Conservation (phyloP, 2,329 filamentous ascomycete species). For the Apiospora pterosperma region DNA sequence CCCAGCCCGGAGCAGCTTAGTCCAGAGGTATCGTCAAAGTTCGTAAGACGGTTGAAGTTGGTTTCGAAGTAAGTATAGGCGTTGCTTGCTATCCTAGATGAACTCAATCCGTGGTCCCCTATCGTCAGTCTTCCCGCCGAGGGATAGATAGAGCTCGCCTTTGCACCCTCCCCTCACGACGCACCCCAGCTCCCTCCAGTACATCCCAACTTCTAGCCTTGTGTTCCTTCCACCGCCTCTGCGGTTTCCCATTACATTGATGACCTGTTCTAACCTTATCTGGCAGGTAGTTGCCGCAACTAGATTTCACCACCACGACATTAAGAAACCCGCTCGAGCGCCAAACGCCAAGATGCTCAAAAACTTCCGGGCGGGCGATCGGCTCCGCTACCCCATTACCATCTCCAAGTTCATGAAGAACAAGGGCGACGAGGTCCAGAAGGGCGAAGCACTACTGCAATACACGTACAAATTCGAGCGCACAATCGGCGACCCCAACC, state of each 20-base stretch:
- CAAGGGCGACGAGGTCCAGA: conserved; percentile 70
- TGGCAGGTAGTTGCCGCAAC: background rate
- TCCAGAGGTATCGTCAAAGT: background rate
- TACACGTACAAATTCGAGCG: conserved; percentile 84
- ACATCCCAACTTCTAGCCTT: no score
- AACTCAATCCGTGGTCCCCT: background rate
- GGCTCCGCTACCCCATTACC: conserved; percentile 89
- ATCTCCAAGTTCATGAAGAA: conserved; percentile 80
- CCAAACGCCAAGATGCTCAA: conserved; percentile 25
- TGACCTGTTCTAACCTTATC: background rate
- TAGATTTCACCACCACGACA: background rate
- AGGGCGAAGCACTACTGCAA: conserved; percentile 75
- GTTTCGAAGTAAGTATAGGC: background rate
- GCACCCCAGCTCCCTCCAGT: no score
- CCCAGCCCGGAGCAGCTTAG: background rate
- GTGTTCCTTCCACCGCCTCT: no score
- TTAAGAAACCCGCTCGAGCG: background rate
- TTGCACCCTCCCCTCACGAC: no score
- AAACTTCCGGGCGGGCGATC: conserved; percentile 50
- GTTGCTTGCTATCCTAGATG: background rate
- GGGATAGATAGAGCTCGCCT: background rate
- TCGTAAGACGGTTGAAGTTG: background rate
- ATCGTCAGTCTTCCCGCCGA: background rate
- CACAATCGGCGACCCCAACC: conserved; percentile 65
- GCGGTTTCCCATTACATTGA: no score